Base-by-base conservation (phyloP, 768 basidiomycete species). In the Leucosporidium creatinivorum region DNA sequence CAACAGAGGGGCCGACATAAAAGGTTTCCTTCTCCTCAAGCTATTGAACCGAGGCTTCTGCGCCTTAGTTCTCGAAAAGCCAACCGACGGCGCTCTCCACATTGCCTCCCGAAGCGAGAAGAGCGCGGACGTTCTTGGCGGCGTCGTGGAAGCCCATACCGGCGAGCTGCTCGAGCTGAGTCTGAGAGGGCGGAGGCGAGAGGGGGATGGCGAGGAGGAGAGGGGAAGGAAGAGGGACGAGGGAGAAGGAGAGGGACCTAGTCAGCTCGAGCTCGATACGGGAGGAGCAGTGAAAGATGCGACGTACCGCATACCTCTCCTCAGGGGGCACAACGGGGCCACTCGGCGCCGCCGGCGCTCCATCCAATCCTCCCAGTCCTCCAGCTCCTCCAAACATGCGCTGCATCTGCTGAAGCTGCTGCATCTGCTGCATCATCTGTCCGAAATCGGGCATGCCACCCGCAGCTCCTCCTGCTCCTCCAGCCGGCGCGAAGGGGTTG, bases 141-240 rank as follows among this genome's bases (percentile, higher is more conserved):
- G 91, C 91, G 65, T 94, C 92, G 61, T 83, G 85, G 78, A 98
- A 91, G 2, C 91, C 93, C 94, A 98, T 97, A 67, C 89, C 89
- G 76, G 91, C 87, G 75, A 98, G 78, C 87, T 93, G 91, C 54
- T 75, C 73, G 60, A 80, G 73, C 69, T 79, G 78, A 13, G 76
- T 76, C 89, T 91, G 72, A 7, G 36, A 13, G 17, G 18, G 9
- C 33, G 49, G 10, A 51, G 48, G 25, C 9, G 17, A 15, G 33
- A 33, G 33, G 33, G 10, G 30, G 36, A 13, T 13, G 18, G 9
- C 33, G 49, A 15, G 44, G 48, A 9, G 4, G 17, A 15, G 33
- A 33, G 33, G 33, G 10, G 30, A n/a, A 23, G 19, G 4, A 30
- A 30, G 33, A 19, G 2, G 4, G 26, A n/a, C 17, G n/a, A 33